Conservation (phyloP, 2,329 filamentous ascomycete genomes). For the Trichothecium roseum region DNA sequence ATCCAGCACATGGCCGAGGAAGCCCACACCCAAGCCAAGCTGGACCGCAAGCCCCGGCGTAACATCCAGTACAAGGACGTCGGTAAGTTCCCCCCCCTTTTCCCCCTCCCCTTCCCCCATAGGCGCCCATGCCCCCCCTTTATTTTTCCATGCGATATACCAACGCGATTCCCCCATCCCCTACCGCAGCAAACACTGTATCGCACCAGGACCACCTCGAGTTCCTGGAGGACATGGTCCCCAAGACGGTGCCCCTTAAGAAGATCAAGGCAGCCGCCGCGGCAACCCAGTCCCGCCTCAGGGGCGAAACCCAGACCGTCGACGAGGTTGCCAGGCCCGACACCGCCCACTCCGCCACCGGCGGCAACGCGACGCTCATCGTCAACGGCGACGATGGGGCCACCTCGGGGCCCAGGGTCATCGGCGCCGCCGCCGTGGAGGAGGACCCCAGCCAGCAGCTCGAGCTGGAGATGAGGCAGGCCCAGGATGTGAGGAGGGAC, state of each 20-base stretch:
- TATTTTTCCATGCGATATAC: too few species aligned
- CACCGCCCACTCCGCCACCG: constrained; percentile 8
- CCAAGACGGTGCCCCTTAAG: constrained; percentile 73
- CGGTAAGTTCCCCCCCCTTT: constrained; percentile 37
- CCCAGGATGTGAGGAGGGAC: constrained; percentile 23
- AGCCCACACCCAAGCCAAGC: constrained; percentile 77
- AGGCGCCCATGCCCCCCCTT: too few species aligned
- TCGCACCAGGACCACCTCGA: constrained; percentile 87
- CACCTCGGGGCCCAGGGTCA: background rate
- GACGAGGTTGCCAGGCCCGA: constrained; percentile 10
- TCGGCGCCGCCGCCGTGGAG: constrained; percentile 5
- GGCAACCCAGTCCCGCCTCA: constrained; percentile 36
- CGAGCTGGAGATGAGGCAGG: constrained; percentile 43
- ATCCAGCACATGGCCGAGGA: constrained; percentile 83
- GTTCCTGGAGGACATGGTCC: constrained; percentile 85
- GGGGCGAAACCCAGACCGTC: constrained; percentile 14
- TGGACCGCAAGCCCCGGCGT: constrained; percentile 81
- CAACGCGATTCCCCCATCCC: constrained; percentile 5
- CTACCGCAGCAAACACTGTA: constrained; percentile 62
- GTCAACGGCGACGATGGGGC: constrained; percentile 15
- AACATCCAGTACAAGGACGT: constrained; percentile 96
- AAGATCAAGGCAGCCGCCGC: constrained; percentile 58
- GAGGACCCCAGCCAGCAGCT: constrained; percentile 43
- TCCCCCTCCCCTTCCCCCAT: too few species aligned
- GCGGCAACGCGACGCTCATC: constrained; percentile 16